Evolutionary conservation across 495 filamentous ascomycete species (phyloP).

Genomic region (Hypomontagnella submonticulosa): DNA sequence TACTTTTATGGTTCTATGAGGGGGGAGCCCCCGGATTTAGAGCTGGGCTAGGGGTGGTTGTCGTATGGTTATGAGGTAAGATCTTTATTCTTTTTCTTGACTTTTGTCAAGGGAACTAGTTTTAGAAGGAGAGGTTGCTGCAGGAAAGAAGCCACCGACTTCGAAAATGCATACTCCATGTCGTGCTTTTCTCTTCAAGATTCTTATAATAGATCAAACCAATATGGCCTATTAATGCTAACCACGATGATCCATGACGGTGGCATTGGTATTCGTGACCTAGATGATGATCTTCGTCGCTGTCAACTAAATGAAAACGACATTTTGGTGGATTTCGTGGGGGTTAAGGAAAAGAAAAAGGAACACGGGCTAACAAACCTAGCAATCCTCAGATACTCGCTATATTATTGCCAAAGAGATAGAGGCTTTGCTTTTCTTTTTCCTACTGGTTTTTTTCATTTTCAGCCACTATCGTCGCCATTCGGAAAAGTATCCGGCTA

Average conservation of each 20-base stretch:
- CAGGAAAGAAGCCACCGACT: no score
- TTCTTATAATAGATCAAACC: not conserved
- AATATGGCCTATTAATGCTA: slow-evolving; percentile 5
- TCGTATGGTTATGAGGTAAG: not conserved
- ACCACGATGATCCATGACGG: slow-evolving; percentile 22
- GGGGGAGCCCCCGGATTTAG: no score
- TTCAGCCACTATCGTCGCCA: not conserved
- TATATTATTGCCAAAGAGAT: no score
- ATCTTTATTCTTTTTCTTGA: not conserved
- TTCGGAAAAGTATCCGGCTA: slow-evolving; percentile 21
- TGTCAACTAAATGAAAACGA: slow-evolving; percentile 26
- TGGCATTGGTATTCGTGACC: slow-evolving; percentile 22
- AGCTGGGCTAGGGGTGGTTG: no score
- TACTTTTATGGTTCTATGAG: no score
- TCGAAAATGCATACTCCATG: not conserved
- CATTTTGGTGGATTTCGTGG: slow-evolving; percentile 13
- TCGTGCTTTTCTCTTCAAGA: not conserved
- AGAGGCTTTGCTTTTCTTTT: no score
- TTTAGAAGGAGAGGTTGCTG: no score
- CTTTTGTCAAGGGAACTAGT: no score
- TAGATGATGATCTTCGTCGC: slow-evolving; percentile 41
- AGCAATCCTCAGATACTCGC: not conserved
- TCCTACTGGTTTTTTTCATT: no score
- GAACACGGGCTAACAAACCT: not conserved
- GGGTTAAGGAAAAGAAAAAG: not conserved